Evolutionary conservation across 306 rosid genomes (phyloP), one percentile per base, ranked within the genome.

Genomic region (Acacia confusa): DNA sequence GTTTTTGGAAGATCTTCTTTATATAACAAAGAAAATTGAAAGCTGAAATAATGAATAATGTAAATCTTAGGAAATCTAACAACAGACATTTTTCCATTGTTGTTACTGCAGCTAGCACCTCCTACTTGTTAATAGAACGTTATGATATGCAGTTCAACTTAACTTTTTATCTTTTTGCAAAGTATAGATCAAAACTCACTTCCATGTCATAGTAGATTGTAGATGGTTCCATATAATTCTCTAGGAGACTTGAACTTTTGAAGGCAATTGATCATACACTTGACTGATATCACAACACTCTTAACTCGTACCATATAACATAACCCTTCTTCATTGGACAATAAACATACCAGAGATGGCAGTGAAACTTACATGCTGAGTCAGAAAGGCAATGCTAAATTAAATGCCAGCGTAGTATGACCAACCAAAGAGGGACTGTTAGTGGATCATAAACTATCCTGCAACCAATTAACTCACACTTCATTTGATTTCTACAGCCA

Each of bases 381-480:
- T 32, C 44, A 16, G 43, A 16, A 65, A 13, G 24, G 71, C 1
- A 34, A 45, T 66, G 71, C 61, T 6, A 66, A 36, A 20, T 67
- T 67, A 67, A 71, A 72, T 58, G 69, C n/a, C 61, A 79, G 74
- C 44, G 70, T 6, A 22, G 57, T 27, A 83, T 53, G 17, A 78
- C 70, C 82, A 85, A 82, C 73, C 52, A 4, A 79, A 81, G 40
- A 65, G 52, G n/a, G 73, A 57, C 65, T 34, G 64, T 55, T 25
- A 34, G 65, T 17, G 41, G 71, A 38, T 82, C 70, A 64, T 47
- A 78, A 57, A 58, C 78, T 83, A 86, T 85, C 89, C 92, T 88
- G 92, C 89, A 88, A 70, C 64, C 16, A 77, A 61, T 67, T 24
- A 78, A 76, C 70, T 84, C 75, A 85, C 67, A 85, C 70, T 69